These are phyloP conservation scores for Diplodia scrobiculata DNA, from an alignment of 2,329 filamentous ascomycete genomes.

Conservation along the genomic window DNA sequence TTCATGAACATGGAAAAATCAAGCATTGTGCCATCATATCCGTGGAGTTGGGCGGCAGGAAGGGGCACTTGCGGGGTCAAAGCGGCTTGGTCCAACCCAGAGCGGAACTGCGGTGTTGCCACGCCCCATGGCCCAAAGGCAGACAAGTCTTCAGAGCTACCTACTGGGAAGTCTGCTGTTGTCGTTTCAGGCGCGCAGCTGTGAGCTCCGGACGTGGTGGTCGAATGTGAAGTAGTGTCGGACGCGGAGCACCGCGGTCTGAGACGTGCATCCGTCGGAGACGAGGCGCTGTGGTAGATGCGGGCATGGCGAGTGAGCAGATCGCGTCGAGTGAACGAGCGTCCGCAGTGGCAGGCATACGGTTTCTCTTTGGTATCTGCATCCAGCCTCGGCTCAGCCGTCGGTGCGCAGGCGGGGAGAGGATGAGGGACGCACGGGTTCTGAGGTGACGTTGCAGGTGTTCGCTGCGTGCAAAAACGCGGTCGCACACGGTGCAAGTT, in stretches of 20 bases:
- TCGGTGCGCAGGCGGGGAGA: conserved; percentile 22
- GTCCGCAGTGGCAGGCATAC: conserved; percentile 10
- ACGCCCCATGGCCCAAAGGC: not conserved
- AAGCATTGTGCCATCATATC: conserved; percentile 7
- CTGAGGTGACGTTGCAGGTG: conserved; percentile 23
- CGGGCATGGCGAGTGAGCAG: conserved; percentile 17
- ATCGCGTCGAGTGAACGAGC: conserved; percentile 8
- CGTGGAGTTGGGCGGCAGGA: not conserved
- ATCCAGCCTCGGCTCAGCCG: conserved; percentile 31
- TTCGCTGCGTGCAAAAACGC: conserved; percentile 12
- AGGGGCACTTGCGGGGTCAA: not conserved
- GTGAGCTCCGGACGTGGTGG: not conserved
- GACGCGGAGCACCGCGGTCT: conserved; percentile 2
- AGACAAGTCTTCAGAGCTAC: not conserved
- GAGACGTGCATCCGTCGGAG: not conserved
- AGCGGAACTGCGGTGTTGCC: not conserved
- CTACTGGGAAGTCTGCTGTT: not conserved
- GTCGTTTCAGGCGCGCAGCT: not conserved
- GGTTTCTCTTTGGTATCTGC: conserved; percentile 24
- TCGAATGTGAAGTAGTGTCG: not conserved
- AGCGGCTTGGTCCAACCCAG: not conserved
- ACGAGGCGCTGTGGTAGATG: conserved; percentile 33
- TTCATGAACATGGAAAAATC: conserved; percentile 18
- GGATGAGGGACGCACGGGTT: conserved; percentile 34
- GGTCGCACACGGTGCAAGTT: conserved; percentile 8